phyloP scores from a whole-genome alignment of 2,329 filamentous ascomycete species.

The Exophiala bonariae region DNA sequence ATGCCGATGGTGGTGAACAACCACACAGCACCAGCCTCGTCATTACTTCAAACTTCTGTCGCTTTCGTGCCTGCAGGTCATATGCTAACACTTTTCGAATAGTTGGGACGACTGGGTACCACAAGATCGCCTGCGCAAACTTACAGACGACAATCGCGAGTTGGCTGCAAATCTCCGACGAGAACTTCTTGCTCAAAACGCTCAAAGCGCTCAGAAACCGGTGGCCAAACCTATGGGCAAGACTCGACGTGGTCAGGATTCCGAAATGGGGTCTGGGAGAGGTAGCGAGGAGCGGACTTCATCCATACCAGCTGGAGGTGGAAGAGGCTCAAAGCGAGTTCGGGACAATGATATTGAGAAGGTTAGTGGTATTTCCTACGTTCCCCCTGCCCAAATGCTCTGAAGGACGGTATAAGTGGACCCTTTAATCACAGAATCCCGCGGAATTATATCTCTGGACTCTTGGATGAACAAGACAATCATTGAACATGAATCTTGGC shows the following conservation, averaged over 20 bases:
- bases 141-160: slow-evolving; percentile 92
- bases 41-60: too few relatives aligned
- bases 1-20: too few relatives aligned
- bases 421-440: neutral
- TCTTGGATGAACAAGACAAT: too few relatives aligned
- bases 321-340: slow-evolving; percentile 43
- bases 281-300: slow-evolving; percentile 47
- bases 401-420: neutral
- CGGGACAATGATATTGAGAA: slow-evolving; percentile 50
- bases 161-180: slow-evolving; percentile 61
- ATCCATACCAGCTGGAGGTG: slow-evolving; percentile 45
- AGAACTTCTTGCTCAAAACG: slow-evolving; percentile 36
- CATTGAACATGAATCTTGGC: too few relatives aligned
- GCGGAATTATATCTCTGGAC: neutral
- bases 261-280: slow-evolving; percentile 43
- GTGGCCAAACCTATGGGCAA: slow-evolving; percentile 29
- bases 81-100: slow-evolving; percentile 13
- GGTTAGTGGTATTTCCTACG: slow-evolving; percentile 33
- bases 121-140: slow-evolving; percentile 88
- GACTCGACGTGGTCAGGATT: slow-evolving; percentile 34
- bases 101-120: slow-evolving; percentile 99
- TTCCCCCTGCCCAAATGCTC: neutral
- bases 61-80: too few relatives aligned
- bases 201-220: slow-evolving; percentile 22
- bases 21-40: too few relatives aligned